Evolutionary conservation across 108 stramenopile genomes (phyloP).

Genomic region (Mediolabrus comicus): DNA sequence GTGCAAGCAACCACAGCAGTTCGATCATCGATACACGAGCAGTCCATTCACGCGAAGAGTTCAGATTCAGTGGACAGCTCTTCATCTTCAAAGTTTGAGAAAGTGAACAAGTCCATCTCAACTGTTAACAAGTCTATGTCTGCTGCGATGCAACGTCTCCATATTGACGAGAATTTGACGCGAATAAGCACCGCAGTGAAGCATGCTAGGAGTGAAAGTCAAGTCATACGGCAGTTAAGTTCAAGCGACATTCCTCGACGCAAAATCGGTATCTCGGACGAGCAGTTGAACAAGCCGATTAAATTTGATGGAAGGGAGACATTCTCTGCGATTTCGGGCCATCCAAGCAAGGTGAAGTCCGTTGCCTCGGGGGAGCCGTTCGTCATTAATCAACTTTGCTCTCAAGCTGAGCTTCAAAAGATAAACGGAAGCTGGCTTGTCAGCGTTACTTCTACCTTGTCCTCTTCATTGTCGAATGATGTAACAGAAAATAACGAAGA

Average conservation of each 20-base stretch:
- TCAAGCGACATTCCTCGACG: conserved; percentile 4
- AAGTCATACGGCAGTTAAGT: conserved; percentile 18
- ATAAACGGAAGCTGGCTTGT: conserved; percentile 24
- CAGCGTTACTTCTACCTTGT: conserved; percentile 2
- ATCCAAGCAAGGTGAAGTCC: conserved; percentile 27
- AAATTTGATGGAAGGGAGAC: conserved; percentile 46
- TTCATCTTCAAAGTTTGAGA: conserved; percentile 1
- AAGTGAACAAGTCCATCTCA: conserved; percentile 16
- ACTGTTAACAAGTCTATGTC: conserved; percentile 19
- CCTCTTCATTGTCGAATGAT: background rate
- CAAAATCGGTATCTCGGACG: conserved; percentile 16
- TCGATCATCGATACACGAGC: conserved; percentile 18
- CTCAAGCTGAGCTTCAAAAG: conserved; percentile 7
- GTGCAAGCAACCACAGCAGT: conserved; percentile 8
- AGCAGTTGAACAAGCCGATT: conserved; percentile 13
- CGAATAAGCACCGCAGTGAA: conserved; percentile 31
- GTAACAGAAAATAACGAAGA: background rate
- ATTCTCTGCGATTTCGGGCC: conserved; percentile 24
- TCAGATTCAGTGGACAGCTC: background rate
- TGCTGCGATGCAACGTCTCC: conserved; percentile 26
- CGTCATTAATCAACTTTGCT: background rate
- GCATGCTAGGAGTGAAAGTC: conserved; percentile 14
- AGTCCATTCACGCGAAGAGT: background rate
- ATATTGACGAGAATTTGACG: conserved; percentile 38
- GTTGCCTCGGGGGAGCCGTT: conserved; percentile 17